Conservation (phyloP, 306 rosid species). For the Rosa lucieae region DNA sequence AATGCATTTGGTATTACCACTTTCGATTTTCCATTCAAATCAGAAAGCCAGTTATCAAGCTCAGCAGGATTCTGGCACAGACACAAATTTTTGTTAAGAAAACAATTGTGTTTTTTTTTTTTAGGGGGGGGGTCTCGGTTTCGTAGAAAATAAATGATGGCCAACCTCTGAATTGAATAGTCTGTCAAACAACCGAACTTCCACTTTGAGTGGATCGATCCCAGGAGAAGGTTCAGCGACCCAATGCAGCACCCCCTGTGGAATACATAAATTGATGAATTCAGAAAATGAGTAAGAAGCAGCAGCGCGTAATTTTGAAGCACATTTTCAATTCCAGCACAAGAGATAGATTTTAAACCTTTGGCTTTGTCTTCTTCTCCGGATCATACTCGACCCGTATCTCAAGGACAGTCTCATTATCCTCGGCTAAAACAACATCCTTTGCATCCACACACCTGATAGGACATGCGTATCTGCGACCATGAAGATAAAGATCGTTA, state of each 20-base stretch:
- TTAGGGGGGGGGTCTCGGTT: not conserved
- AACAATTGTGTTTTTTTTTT: too few relatives aligned
- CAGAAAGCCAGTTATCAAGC: conserved; percentile 89
- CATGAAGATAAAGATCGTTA: conserved; percentile 15
- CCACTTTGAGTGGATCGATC: conserved; percentile 80
- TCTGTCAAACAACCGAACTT: conserved; percentile 83
- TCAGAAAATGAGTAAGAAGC: not conserved
- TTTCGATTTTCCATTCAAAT: conserved; percentile 78
- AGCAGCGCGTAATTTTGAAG: conserved; percentile 4
- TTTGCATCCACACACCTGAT: conserved; percentile 67
- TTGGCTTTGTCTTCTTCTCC: conserved; percentile 90
- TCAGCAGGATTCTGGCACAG: conserved; percentile 83
- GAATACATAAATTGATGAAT: not conserved
- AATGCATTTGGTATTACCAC: conserved; percentile 57
- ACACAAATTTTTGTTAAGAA: too few relatives aligned
- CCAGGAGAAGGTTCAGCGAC: conserved; percentile 81
- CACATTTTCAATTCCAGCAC: conserved; percentile 11
- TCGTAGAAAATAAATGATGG: conserved; percentile 10
- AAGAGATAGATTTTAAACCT: conserved; percentile 42
- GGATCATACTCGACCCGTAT: conserved; percentile 86
- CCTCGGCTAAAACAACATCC: conserved; percentile 61
- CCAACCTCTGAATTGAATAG: conserved; percentile 88
- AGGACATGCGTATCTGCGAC: conserved; percentile 85
- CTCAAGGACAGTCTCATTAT: conserved; percentile 81
- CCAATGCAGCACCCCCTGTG: conserved; percentile 96